These are phyloP conservation scores for Acorus gramineus DNA, from an alignment of 106 monocot species.

Conservation along the genomic window DNA sequence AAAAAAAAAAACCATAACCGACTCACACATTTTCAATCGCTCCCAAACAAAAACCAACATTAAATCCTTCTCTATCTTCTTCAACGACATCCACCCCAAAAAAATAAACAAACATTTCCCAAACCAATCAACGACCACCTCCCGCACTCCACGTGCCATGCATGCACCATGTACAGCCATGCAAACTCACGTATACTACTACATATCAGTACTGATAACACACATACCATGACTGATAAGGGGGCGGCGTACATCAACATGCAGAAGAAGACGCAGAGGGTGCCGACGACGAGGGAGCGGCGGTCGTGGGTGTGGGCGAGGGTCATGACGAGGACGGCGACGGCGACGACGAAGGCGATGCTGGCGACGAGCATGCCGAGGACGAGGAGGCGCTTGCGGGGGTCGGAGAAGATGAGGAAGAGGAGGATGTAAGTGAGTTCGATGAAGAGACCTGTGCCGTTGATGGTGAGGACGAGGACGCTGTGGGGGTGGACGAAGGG, in stretches of 20 bases:
- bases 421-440: conserved; percentile 55
- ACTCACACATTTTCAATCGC: no score
- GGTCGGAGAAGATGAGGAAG: conserved; percentile 58
- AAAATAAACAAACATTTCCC: no score
- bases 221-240: conserved; percentile 60
- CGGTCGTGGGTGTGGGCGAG: conserved; percentile 34
- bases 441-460: conserved; percentile 51
- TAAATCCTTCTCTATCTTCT: no score
- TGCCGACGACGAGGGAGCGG: conserved; percentile 53
- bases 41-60: no score
- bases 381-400: conserved; percentile 24
- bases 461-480: conserved; percentile 68
- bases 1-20: no score
- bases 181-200: no score
- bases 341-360: conserved; percentile 29
- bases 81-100: no score
- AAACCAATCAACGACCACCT: not conserved
- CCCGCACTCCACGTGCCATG: not conserved
- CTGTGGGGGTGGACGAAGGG: conserved; percentile 65
- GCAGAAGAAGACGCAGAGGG: conserved; percentile 56
- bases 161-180: not conserved
- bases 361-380: conserved; percentile 25
- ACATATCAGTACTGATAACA: not conserved
- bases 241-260: conserved; percentile 66
- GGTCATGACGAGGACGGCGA: conserved; percentile 31